A percentile compares a stretch with the other conserved stretches of the same genome.
phyloP scores from a whole-genome alignment of 2,329 filamentous ascomycete genomes.

The Paracorniculantispora psalliotae region DNA sequence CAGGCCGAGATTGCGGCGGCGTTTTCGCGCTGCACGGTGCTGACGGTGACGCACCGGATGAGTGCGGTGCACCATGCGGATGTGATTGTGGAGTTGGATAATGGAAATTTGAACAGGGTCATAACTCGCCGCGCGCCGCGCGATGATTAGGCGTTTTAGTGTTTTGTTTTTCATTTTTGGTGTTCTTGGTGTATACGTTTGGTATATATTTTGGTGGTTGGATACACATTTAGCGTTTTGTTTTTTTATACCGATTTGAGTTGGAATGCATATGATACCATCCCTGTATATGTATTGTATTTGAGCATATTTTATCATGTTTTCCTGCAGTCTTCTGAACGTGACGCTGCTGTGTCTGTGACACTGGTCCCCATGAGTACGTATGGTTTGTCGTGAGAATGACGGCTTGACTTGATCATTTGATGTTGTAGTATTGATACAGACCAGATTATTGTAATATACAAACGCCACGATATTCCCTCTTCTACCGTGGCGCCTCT shows the following conservation, averaged over 20 bases:
- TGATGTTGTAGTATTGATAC: background rate
- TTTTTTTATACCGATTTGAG: constrained; percentile 10
- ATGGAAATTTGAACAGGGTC: constrained; percentile 8
- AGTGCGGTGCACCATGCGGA: constrained; percentile 11
- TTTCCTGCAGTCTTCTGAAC: background rate
- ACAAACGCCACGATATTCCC: background rate
- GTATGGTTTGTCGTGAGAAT: too few relatives aligned
- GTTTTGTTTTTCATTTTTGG: background rate
- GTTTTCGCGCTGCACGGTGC: constrained; percentile 15
- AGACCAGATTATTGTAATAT: background rate
- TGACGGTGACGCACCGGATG: constrained; percentile 17
- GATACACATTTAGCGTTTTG: constrained; percentile 5
- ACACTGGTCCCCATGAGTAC: too few relatives aligned
- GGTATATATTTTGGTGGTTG: background rate
- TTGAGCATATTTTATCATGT: background rate
- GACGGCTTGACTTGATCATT: background rate
- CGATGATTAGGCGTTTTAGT: constrained; percentile 8
- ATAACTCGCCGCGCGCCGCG: constrained; percentile 10
- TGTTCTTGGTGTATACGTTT: background rate
- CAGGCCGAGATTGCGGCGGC: constrained; percentile 12
- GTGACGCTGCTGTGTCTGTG: background rate
- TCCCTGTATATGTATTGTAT: background rate
- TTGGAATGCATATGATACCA: background rate
- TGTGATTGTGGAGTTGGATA: constrained; percentile 10
- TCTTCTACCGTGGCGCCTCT: background rate